Percentiles rank a stretch among this genome's conserved stretches.
Evolutionary conservation across 1,284 basidiomycete genomes (phyloP).

Genomic region (Cryptococcus sp.): DNA sequence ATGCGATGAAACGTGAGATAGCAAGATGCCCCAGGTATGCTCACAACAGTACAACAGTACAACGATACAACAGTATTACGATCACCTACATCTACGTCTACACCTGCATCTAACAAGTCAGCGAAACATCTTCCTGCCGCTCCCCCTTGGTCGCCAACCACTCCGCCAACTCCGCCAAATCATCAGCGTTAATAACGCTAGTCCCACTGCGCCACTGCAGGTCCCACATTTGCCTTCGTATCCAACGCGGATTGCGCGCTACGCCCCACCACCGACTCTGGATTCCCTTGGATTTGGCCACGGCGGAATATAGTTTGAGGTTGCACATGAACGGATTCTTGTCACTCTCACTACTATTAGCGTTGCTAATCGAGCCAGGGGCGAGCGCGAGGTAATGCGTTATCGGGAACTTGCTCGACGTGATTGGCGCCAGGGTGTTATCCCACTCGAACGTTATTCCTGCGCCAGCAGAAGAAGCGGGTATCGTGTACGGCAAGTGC

Average conservation of each 20-base stretch:
- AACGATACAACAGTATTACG: no score
- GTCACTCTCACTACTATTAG: no score
- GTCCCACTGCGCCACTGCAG: constrained; percentile 29
- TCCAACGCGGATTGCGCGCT: constrained; percentile 27
- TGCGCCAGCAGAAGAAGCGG: constrained; percentile 19
- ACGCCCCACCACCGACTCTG: constrained; percentile 48
- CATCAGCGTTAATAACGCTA: constrained; percentile 42
- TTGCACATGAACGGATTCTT: constrained; percentile 12
- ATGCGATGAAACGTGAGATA: no score
- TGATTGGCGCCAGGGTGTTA: constrained; percentile 29
- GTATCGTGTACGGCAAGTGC: constrained; percentile 13
- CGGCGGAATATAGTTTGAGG: constrained; percentile 14
- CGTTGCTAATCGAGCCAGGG: neutral
- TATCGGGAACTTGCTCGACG: constrained; percentile 31
- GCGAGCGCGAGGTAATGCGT: constrained; percentile 18
- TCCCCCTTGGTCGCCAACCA: constrained; percentile 15
- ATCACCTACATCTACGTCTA: no score
- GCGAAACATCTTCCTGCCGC: no score
- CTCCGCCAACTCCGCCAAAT: constrained; percentile 31
- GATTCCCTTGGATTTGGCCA: constrained; percentile 37
- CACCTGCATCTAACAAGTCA: no score
- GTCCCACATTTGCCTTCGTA: constrained; percentile 37
- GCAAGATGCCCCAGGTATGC: no score
- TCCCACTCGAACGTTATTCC: constrained; percentile 22
- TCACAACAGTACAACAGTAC: no score